Evolutionary conservation across 495 filamentous ascomycete genomes (phyloP), one percentile per base, ranked within the genome.

Genomic region (Penicillium tannophilum): DNA sequence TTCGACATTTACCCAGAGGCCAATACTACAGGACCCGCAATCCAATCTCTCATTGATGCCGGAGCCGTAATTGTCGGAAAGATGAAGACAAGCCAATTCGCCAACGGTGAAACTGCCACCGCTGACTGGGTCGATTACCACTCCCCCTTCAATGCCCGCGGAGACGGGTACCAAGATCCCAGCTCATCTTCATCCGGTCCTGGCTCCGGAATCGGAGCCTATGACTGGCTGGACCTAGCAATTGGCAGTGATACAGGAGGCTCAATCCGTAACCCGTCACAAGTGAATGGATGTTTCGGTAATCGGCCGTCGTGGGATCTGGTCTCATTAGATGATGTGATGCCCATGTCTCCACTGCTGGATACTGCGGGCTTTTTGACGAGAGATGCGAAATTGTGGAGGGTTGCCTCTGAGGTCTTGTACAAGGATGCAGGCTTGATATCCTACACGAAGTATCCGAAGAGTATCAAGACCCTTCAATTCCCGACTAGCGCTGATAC

Each of bases 51-150:
- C 1, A 57, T 81, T 14, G 66, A 78, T 54, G 62, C 67, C 3
- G 79, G 80, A 16, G 79, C 74, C n/a, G 62, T 81, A 7, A 54
- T 82, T 31, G 72, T 83, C 0, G 80, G 80, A 3, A 82, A 82
- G 55, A 76, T 72, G 36, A 77, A 76, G 26, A 78, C 77, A 0
- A 71, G 67, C 10, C 79, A 83, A 56, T 76, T 83, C 53, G 73
- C 77, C 10, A 72, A 75, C 26, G 72, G 73, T 4, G 70, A 78
- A 42, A 58, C 54, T 4, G 62, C 74, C 1, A 75, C 68, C 16
- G 76, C 65, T 31, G 73, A 72, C 57, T 74, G 76, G 75, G 67
- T 76, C 2, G 76, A 78, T 44, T 77, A 72, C 50, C 74, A 72
- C 57, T 70, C 65, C 20, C 75, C 76, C 8, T 78, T 78, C 62